Conservation (phyloP, 2,329 filamentous ascomycete genomes). For the Epichloe uncinata region DNA sequence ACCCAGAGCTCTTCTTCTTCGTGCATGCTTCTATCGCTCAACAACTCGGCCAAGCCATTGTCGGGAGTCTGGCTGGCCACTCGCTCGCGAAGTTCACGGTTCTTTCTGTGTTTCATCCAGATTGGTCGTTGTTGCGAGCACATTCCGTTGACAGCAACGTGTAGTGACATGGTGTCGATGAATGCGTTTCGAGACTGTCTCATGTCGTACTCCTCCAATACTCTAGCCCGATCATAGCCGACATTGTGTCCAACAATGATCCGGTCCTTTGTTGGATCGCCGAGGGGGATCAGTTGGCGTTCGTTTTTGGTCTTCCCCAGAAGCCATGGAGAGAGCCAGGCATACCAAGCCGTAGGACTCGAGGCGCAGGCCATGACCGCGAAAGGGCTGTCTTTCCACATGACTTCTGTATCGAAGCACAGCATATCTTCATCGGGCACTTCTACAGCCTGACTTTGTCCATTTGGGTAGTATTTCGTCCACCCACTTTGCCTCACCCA, state of each 20-base stretch:
- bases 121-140: slow-evolving; percentile 91
- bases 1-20: slow-evolving; percentile 96
- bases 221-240: slow-evolving; percentile 81
- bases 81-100: slow-evolving; percentile 67
- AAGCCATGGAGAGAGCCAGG: slow-evolving; percentile 93
- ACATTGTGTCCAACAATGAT: slow-evolving; percentile 91
- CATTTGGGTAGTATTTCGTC: slow-evolving; percentile 81
- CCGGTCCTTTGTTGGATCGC: slow-evolving; percentile 57
- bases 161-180: slow-evolving; percentile 94
- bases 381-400: slow-evolving; percentile 87
- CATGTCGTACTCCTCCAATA: slow-evolving; percentile 79
- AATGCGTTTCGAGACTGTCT: slow-evolving; percentile 75
- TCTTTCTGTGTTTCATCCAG: slow-evolving; percentile 96
- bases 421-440: slow-evolving; percentile 70
- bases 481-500: slow-evolving; percentile 78
- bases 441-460: slow-evolving; percentile 54
- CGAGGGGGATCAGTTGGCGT: slow-evolving; percentile 75
- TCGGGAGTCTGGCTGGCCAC: slow-evolving; percentile 59
- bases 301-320: slow-evolving; percentile 69
- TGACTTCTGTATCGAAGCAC: slow-evolving; percentile 90
- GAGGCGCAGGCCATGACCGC: slow-evolving; percentile 95
- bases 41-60: slow-evolving; percentile 54
- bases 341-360: slow-evolving; percentile 86
- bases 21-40: slow-evolving; percentile 57
- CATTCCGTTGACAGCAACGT: slow-evolving; percentile 98